Conservation (phyloP, 2,329 filamentous ascomycete species). For the Neofusicoccum umdonicola region DNA sequence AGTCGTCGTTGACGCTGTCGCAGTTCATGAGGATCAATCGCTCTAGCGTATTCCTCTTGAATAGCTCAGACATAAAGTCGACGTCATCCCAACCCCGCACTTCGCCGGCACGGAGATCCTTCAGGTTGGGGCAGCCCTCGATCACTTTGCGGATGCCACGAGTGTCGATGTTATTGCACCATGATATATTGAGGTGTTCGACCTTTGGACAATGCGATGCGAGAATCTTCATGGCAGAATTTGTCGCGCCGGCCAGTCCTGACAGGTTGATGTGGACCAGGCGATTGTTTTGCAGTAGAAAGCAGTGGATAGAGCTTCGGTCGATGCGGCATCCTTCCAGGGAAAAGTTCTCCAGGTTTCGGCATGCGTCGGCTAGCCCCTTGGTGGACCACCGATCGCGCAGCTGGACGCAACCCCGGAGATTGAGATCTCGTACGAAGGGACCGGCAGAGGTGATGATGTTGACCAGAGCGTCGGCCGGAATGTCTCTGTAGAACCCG, state of each 20-base stretch:
- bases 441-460: slow-evolving; percentile 84
- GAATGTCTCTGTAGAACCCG: slow-evolving; percentile 83
- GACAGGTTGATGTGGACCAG: slow-evolving; percentile 85
- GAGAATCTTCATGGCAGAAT: slow-evolving; percentile 82
- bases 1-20: slow-evolving; percentile 71
- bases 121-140: slow-evolving; percentile 68
- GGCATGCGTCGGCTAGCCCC: slow-evolving; percentile 77
- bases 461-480: slow-evolving; percentile 76
- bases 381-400: slow-evolving; percentile 76
- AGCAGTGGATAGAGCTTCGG: slow-evolving; percentile 72
- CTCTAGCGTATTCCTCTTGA: slow-evolving; percentile 77
- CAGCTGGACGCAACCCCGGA: slow-evolving; percentile 87
- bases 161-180: slow-evolving; percentile 85
- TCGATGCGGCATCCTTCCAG: slow-evolving; percentile 89
- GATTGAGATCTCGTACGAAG: slow-evolving; percentile 86
- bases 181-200: slow-evolving; percentile 85
- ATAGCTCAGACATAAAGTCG: slow-evolving; percentile 71
- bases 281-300: slow-evolving; percentile 72
- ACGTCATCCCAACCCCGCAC: slow-evolving; percentile 74
- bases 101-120: slow-evolving; percentile 79
- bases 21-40: slow-evolving; percentile 80
- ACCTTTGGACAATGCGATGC: slow-evolving; percentile 75
- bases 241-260: slow-evolving; percentile 75
- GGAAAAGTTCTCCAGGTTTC: slow-evolving; percentile 81
- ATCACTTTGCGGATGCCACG: slow-evolving; percentile 71